Base-by-base conservation (phyloP, 1,139 yeast species). In the Pichia sp. region DNA sequence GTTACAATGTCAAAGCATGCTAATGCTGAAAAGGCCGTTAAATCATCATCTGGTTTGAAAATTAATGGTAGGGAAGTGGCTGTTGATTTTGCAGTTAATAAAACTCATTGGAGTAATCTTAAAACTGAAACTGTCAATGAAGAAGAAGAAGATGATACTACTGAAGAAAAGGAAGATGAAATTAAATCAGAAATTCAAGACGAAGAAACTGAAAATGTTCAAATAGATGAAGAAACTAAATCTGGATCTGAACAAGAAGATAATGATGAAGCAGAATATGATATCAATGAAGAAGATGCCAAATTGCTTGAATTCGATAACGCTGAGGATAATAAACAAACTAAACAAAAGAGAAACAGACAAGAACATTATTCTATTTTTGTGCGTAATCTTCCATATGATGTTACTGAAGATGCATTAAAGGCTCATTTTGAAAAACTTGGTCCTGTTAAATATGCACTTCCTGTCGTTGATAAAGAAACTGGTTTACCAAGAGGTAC, bases 301-400 rank as follows among this genome's bases (percentile, higher is more conserved):
- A 70, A 50, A 44, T 49, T 54, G 13, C 53, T 56, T 22, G 55
- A 47, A 36, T 29, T 30, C 68, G 60, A 57, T 45, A 51, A 52
- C 11, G 13, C 34, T 2, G 49, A 67, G 5, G 73, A 70, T 7
- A 30, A 19, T 8, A 30, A 19, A 3, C 59, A 63, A 43, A 66
- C 61, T 28, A 72, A 68, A 57, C 69, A 71, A 48, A 75, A 76
- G 56, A 67, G 69, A 47, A 85, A 86, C 67, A 83, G 73, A 67
- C 85, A 81, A 67, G 93, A 85, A 61, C 73, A 79, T n/a, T 85
- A 62, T 61, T 76, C 91, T 11, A 71, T 93, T 28, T 93, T 93
- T 66, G 89, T 93, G 10, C 82, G 98, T 67, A 93, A 93, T 64
- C 82, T 95, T 47, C 98, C 99, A 5, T 95, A 93, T 63, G 97